Evolutionary conservation across 2,329 filamentous ascomycete species (phyloP), one percentile per base, ranked within the genome.

Genomic region (Tolypocladium capitatum): DNA sequence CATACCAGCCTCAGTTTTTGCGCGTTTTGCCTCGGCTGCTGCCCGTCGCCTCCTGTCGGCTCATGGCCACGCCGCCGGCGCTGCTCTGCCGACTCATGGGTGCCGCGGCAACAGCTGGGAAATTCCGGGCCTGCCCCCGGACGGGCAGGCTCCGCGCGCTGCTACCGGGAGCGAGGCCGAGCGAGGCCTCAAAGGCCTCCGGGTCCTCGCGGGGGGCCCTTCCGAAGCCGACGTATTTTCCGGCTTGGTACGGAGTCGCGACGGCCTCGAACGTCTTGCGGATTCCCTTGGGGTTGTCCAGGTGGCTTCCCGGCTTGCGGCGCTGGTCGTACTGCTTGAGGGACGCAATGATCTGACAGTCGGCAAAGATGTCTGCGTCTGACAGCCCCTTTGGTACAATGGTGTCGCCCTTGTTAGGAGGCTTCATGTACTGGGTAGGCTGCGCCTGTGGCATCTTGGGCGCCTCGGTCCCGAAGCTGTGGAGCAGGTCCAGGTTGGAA

Each of bases 61-160:
- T 79, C 75, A 79, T 79, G 13, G 73, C 66, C 31, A 71, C 71
- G 38, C 75, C 76, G 24, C 74, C 74, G 4, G 72, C 64, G 47
- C 74, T 77, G 61, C 72, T 77, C 58, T 75, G 73, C 34, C 74
- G 71, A 55, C 74, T 78, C 72, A 78, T 78, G 1, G 75, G 69
- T 14, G 66, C 65, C 0, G 67, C 69, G 0, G 56, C 58, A 5
- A 58, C 52, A 2, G 58, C 56, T 5, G 56, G 55, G 2, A 49
- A 48, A 21, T 35, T 45, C 18, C 55, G 47, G 18, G 52, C 51
- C 49, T 55, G 58, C 20, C 54, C 46, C 45, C 63, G 56, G 55
- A 63, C 59, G 42, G 56, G 43, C 43, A 73, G 67, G 41, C 72
- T 72, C 46, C 71, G 67, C 21, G 70, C 52, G 46, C 59, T 68